Evolutionary conservation across 805 yeast genomes (phyloP).

Genomic region (Candida insectorum): DNA sequence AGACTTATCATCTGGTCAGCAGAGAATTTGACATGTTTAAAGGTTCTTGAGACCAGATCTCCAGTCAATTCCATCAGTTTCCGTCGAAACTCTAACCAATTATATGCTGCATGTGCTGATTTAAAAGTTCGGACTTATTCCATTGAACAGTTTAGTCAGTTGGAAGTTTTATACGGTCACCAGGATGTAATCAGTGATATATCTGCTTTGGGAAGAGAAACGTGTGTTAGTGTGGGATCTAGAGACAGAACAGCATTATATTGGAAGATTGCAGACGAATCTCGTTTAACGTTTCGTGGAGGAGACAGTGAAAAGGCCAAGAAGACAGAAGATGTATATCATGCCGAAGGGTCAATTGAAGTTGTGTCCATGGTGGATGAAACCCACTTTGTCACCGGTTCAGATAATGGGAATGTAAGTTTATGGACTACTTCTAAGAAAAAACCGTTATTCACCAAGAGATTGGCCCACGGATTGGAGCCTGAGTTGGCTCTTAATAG

Average conservation of each 20-base stretch:
- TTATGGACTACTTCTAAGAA: conserved; percentile 90
- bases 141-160: conserved; percentile 79
- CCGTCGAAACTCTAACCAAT: conserved; percentile 76
- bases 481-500: conserved; percentile 39
- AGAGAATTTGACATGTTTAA: conserved; percentile 70
- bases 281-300: conserved; percentile 89
- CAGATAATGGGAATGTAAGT: conserved; percentile 88
- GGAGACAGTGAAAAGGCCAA: conserved; percentile 59
- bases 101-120: conserved; percentile 92
- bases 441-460: conserved; percentile 70
- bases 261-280: conserved; percentile 96
- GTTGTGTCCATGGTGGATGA: conserved; percentile 90
- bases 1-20: conserved; percentile 83
- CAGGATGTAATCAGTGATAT: conserved; percentile 86
- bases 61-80: conserved; percentile 71
- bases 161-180: conserved; percentile 92
- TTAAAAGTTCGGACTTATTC: conserved; percentile 84
- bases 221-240: conserved; percentile 94
- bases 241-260: conserved; percentile 93
- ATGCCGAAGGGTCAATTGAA: conserved; percentile 84
- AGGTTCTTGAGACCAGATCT: conserved; percentile 76
- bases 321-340: conserved; percentile 33
- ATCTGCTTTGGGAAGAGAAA: conserved; percentile 75
- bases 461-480: conserved; percentile 75
- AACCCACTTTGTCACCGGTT: conserved; percentile 88